A percentile compares a stretch with the other conserved stretches of the same genome.
phyloP scores from a whole-genome alignment of 2,329 filamentous ascomycete genomes.

The Knoxdaviesia proteae region DNA sequence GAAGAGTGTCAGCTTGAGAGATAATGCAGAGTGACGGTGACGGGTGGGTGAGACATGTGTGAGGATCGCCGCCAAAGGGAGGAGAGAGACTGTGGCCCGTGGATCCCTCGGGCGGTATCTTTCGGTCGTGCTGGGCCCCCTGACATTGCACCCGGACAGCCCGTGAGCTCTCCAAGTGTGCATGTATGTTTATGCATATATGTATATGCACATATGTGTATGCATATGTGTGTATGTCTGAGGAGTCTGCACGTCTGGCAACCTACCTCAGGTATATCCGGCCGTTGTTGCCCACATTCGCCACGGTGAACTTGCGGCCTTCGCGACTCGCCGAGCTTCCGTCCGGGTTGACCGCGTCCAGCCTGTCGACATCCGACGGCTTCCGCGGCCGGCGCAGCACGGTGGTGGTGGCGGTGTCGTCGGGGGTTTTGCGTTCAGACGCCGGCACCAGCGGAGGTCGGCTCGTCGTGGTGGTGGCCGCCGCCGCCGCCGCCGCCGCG shows the following conservation, averaged over 20 bases:
- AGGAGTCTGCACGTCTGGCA: not conserved
- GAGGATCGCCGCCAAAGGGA: too few species aligned
- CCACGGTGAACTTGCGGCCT: slow-evolving; percentile 56
- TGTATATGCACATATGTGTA: too few species aligned
- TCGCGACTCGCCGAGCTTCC: slow-evolving; percentile 38
- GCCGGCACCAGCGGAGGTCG: slow-evolving; percentile 4
- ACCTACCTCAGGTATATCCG: slow-evolving; percentile 62
- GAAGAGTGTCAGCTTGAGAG: not conserved
- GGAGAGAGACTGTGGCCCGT: too few species aligned
- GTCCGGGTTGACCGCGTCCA: slow-evolving; percentile 34
- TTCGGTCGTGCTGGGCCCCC: too few species aligned
- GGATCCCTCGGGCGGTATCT: too few species aligned
- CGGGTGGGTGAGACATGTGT: too few species aligned
- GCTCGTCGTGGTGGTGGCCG: too few species aligned
- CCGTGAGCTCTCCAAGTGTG: too few species aligned
- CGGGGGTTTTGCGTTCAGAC: slow-evolving; percentile 21
- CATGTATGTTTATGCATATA: too few species aligned
- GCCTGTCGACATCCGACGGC: slow-evolving; percentile 31
- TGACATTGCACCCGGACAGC: too few species aligned
- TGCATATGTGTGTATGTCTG: not conserved
- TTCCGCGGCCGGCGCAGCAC: slow-evolving; percentile 20
- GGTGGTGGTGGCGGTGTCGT: slow-evolving; percentile 16
- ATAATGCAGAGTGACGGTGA: too few species aligned
- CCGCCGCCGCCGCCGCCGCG: too few species aligned
- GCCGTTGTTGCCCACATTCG: slow-evolving; percentile 66